These are phyloP conservation scores for Cytospora schulzeri DNA, from an alignment of 2,329 filamentous ascomycete genomes.

Conservation along the genomic window DNA sequence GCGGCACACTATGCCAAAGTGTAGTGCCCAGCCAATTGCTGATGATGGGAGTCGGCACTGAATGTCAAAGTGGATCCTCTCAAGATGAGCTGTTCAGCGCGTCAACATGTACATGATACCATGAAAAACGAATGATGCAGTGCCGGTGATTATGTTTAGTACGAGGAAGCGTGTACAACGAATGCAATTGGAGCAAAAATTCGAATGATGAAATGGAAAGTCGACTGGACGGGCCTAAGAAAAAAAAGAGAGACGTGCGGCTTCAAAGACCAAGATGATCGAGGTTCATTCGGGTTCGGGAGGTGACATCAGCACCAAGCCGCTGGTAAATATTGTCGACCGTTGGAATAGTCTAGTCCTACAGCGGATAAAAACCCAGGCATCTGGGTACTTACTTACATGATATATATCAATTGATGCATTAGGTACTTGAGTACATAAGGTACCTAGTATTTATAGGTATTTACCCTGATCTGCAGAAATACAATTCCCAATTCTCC, in stretches of 20 bases:
- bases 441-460: too few species aligned
- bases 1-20: neutral
- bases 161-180: neutral
- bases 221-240: neutral
- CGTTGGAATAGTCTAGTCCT: too few species aligned
- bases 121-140: neutral
- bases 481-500: constrained; percentile 9
- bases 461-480: too few species aligned
- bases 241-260: neutral
- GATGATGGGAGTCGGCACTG: neutral
- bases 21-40: neutral
- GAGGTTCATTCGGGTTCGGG: neutral
- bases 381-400: too few species aligned
- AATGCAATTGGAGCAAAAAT: neutral
- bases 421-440: neutral
- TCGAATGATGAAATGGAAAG: neutral
- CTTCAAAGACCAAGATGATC: neutral
- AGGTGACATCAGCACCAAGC: neutral
- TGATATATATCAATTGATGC: too few species aligned
- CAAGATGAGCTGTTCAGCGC: neutral
- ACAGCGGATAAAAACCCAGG: too few species aligned
- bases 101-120: neutral
- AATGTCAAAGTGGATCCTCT: neutral
- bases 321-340: neutral
- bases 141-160: neutral